phyloP scores from a whole-genome alignment of 495 filamentous ascomycete genomes.

The Bombardia bombarda region DNA sequence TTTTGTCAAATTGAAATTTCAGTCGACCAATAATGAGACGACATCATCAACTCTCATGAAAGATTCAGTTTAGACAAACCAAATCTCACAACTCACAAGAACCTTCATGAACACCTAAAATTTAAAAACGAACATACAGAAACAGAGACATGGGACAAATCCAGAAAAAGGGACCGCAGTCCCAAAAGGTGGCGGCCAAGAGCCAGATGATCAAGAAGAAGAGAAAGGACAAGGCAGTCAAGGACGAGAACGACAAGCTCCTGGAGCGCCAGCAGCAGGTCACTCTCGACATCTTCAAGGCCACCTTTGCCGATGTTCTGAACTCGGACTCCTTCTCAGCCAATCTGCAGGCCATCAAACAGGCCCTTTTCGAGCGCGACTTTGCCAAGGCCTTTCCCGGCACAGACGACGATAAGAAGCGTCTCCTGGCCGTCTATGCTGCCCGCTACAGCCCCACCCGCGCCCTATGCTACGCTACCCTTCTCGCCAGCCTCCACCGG shows the following conservation, averaged over 20 bases:
- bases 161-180: too few species aligned
- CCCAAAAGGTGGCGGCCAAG: too few species aligned
- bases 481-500: slow-evolving; percentile 47
- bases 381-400: slow-evolving; percentile 71
- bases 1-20: too few species aligned
- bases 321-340: slow-evolving; percentile 25
- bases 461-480: slow-evolving; percentile 65
- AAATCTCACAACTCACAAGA: too few species aligned
- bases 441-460: slow-evolving; percentile 78
- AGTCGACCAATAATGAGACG: too few species aligned
- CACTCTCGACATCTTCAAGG: slow-evolving; percentile 68
- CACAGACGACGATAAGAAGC: too few species aligned
- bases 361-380: slow-evolving; percentile 75
- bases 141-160: too few species aligned
- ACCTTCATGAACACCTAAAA: too few species aligned
- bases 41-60: too few species aligned
- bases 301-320: slow-evolving; percentile 45
- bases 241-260: background rate
- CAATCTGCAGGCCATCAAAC: slow-evolving; percentile 71
- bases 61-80: too few species aligned
- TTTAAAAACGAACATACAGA: too few species aligned
- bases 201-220: background rate
- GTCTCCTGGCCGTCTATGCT: slow-evolving; percentile 72
- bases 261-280: slow-evolving; percentile 52
- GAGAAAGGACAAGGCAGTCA: background rate